A percentile compares a stretch with the other conserved stretches of the same genome.
Evolutionary conservation across 1,139 yeast species (phyloP).

Genomic region (Hanseniaspora uvarum): DNA sequence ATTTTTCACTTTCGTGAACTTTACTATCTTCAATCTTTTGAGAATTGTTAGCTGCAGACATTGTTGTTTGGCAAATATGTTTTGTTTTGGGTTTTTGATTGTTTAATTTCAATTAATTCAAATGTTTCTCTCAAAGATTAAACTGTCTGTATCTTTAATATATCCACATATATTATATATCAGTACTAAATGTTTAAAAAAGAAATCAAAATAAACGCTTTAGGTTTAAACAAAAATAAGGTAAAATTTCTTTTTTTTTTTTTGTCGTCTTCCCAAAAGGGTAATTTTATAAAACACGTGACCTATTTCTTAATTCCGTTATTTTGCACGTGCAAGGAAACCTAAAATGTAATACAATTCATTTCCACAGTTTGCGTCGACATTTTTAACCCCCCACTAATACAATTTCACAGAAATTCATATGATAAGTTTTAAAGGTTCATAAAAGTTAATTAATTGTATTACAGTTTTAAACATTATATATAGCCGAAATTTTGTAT

Average conservation of each 20-base stretch:
- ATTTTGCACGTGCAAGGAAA: not conserved
- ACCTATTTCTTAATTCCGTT: not conserved
- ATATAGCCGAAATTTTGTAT: too few relatives aligned
- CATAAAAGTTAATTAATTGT: too few relatives aligned
- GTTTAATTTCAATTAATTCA: not conserved
- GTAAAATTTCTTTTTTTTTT: not conserved
- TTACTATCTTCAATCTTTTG: slow-evolving; percentile 15
- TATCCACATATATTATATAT: too few relatives aligned
- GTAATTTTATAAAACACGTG: not conserved
- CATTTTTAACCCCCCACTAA: too few relatives aligned
- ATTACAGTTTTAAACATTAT: too few relatives aligned
- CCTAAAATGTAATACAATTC: too few relatives aligned
- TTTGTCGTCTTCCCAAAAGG: not conserved
- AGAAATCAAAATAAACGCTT: not conserved
- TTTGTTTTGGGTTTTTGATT: not conserved
- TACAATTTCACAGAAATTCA: too few relatives aligned
- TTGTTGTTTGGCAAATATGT: not conserved
- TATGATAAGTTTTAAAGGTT: too few relatives aligned
- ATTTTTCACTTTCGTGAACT: slow-evolving; percentile 17
- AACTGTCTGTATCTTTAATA: too few relatives aligned
- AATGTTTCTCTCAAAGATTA: too few relatives aligned
- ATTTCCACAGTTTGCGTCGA: too few relatives aligned
- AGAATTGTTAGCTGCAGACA: slow-evolving; percentile 16
- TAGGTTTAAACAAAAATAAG: not conserved
- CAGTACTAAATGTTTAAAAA: not conserved